These are phyloP conservation scores for Vitis rupestris DNA, from an alignment of 164 flowering plant genomes.

Conservation along the genomic window DNA sequence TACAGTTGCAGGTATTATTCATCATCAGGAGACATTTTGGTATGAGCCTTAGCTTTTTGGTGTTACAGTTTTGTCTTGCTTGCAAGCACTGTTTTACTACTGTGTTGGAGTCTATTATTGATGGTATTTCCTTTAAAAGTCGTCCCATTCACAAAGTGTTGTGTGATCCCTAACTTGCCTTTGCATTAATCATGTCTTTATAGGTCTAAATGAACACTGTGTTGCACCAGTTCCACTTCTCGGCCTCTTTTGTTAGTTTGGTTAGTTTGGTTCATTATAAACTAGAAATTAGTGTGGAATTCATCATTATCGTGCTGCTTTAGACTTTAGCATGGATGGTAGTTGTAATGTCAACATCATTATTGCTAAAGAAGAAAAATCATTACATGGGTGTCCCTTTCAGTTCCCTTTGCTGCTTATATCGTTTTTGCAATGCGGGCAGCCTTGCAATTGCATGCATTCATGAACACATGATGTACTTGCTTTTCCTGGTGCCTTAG, in stretches of 20 bases:
- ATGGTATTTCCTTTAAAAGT: not conserved
- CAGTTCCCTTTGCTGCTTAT: slow-evolving; percentile 8
- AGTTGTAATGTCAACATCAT: slow-evolving; percentile 37
- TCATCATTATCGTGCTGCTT: slow-evolving; percentile 22
- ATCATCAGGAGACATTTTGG: slow-evolving; percentile 10
- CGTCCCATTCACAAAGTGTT: too few species aligned
- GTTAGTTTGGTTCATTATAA: slow-evolving; percentile 13
- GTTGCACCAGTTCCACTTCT: not conserved
- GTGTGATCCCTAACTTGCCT: not conserved
- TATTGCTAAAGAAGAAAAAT: slow-evolving; percentile 17
- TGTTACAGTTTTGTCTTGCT: slow-evolving; percentile 9
- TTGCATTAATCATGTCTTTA: not conserved
- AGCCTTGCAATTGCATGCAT: slow-evolving; percentile 12
- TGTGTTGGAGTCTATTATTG: too few species aligned
- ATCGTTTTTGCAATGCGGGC: slow-evolving; percentile 11
- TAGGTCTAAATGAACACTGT: not conserved
- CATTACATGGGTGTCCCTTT: slow-evolving; percentile 24
- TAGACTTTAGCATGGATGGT: slow-evolving; percentile 30
- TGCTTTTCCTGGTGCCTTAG: slow-evolving; percentile 3
- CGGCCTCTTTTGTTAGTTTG: slow-evolving; percentile 1
- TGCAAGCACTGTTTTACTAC: slow-evolving; percentile 1
- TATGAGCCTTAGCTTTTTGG: not conserved
- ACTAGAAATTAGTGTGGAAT: slow-evolving; percentile 16
- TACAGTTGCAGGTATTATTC: slow-evolving; percentile 15
- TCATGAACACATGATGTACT: slow-evolving; percentile 15